Base-by-base conservation (phyloP, 225 moss, liverwort and hornwort species). In the Anthoceros angustus region DNA sequence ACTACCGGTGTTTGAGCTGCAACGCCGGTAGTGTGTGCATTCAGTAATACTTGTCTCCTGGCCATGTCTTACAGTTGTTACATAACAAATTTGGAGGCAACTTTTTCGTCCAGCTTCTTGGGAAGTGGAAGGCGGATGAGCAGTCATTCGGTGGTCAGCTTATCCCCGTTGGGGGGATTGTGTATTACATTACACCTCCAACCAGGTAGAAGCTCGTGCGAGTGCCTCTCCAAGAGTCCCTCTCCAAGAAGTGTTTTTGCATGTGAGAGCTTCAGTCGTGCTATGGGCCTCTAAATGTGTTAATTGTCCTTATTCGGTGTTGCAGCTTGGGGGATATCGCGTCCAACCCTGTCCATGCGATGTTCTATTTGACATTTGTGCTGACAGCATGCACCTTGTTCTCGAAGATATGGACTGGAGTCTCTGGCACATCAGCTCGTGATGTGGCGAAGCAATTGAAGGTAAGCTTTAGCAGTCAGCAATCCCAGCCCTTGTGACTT, bases 371-470 rank as follows among this genome's bases (percentile, higher is more conserved):
- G 72, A 84, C 85, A 9, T 95, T 95, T 64, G 88, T 91, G 94
- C 75, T 95, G 48, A 95, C 88, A n/a, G 94, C 94, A 20, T 95
- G 94, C 70, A 86, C 91, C 38, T 85, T 95, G 7, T 91, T 95
- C 77, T 90, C 90, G 2, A 91, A 91, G 77, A 95, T 88, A 21
- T 95, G 94, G 90, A 94, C 87, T 74, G 90, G 88, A 77, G 87
- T 90, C 23, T 94, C 94, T 43, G 90, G 94, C 62, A 88, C 90
- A 38, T 94, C 94, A 70, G 90, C 94, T 18, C 81, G 94, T 64
- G 94, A 94, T 69, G 90, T 94, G 42, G 94, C 94, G n/a, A 94
- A 86, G 72, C 94, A 94, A 73, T 84, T 94, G 0, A 86, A 94
- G 90, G 92, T 93, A 72, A 25, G 10, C 18, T 32, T 32, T 32